Evolutionary conservation across 2,329 filamentous ascomycete genomes (phyloP), one percentile per base, ranked within the genome.

Genomic region (Fusarium keratoplasticum): DNA sequence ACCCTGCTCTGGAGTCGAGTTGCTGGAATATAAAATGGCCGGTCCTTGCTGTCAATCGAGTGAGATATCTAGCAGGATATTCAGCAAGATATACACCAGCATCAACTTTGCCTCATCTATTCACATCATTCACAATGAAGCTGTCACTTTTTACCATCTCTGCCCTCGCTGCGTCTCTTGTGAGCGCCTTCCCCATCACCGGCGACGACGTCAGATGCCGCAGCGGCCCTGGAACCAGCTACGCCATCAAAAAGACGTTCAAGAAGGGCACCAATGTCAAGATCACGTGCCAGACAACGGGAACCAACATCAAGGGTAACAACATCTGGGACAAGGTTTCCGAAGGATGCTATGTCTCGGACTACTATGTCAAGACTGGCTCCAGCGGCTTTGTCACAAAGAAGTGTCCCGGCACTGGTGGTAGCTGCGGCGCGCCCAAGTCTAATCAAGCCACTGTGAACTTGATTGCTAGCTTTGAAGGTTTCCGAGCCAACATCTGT

Each of bases 401-500:
- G 10, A 66, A 71, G 20, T 71, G 67, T 27, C 25, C 35, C 8
- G 29, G 42, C 11, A 52, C 22, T 2, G 55, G 36, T 11, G 61
- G 35, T 4, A 33, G 16, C 8, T 70, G 65, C 3, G 62, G 47
- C 18, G 16, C 65, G 0, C 67, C 66, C 3, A 64, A 64, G n/a
- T 69, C 67, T 8, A 76, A 76, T 20, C n/a, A 10, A 1, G 69
- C 62, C 1, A 76, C 73, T 4, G 36, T 74, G 9, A 59, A 66
- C 7, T 50, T 76, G 2, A 61, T 73, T 5, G 63, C 64, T 6
- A 59, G 54, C 13, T 74, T 69, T 14, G 74, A 77, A 16, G 70
- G 72, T 1, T 75, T 69, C 20, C 25, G 61, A 2, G n/a, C 70
- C 13, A 27, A 54, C 35, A 25, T 66, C 27, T 77, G 75, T 76